Percentiles rank a stretch among this genome's conserved stretches.
Evolutionary conservation across 192 early-diverging fungal genomes (phyloP).

Genomic region (Coemansia sp.): DNA sequence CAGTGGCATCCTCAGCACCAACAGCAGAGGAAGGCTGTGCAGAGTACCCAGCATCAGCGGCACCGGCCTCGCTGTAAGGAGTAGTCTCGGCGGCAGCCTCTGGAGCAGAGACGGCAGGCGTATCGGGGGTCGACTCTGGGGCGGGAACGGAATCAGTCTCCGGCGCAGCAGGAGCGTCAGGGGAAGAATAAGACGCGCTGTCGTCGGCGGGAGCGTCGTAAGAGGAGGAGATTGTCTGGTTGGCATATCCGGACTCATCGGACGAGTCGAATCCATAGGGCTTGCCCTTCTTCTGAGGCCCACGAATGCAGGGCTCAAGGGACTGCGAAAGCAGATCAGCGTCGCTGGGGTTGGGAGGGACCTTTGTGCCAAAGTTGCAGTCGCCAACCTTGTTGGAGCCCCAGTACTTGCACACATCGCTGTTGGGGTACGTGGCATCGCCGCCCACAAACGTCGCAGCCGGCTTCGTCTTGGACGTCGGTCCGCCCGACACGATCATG

Average conservation of each 20-base stretch:
- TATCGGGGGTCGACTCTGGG: too few species aligned
- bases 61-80: not conserved
- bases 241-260: conserved; percentile 10
- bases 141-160: too few species aligned
- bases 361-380: conserved; percentile 58
- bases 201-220: conserved; percentile 7
- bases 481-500: conserved; percentile 57
- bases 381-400: conserved; percentile 61
- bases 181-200: not conserved
- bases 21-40: not conserved
- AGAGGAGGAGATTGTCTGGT: conserved; percentile 13
- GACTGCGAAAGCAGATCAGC: conserved; percentile 61
- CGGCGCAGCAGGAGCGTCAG: not conserved
- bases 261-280: conserved; percentile 53
- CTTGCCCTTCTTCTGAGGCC: conserved; percentile 40
- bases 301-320: conserved; percentile 59
- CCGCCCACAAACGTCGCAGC: conserved; percentile 53
- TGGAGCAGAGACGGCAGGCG: not conserved
- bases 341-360: conserved; percentile 40
- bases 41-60: not conserved
- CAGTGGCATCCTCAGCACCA: not conserved
- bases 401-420: conserved; percentile 66
- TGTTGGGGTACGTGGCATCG: conserved; percentile 57
- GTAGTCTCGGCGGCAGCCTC: not conserved
- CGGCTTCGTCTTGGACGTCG: conserved; percentile 26